These are phyloP conservation scores for Cucurbita maxima DNA, from an alignment of 306 rosid species.

Conservation along the genomic window DNA sequence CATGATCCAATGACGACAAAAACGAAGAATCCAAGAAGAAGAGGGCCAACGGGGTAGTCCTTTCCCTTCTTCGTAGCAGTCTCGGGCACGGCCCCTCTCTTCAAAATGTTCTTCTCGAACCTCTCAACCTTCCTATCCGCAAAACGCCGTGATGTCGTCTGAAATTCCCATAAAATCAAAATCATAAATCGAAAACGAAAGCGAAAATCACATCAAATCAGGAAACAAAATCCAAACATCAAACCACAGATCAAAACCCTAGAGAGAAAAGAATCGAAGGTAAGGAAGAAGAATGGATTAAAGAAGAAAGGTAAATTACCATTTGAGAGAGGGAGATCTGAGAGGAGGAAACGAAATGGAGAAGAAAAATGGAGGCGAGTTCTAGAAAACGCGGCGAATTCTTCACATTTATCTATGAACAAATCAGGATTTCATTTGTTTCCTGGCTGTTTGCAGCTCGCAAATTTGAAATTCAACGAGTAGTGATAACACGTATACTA, in stretches of 20 bases:
- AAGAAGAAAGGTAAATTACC: not conserved
- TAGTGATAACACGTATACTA: not conserved
- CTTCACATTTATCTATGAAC: not conserved
- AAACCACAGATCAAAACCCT: not conserved
- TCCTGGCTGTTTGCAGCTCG: not conserved
- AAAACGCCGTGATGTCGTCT: conserved; percentile 94
- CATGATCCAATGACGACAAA: conserved; percentile 98
- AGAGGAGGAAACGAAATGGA: not conserved
- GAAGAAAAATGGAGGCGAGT: not conserved
- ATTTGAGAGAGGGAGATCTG: not conserved
- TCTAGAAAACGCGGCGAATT: not conserved
- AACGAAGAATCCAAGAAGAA: conserved; percentile 83
- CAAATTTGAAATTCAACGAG: not conserved
- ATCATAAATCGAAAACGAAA: not conserved
- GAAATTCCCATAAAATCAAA: not conserved
- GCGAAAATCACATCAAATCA: not conserved
- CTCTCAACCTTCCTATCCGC: conserved; percentile 84
- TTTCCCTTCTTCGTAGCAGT: conserved; percentile 69
- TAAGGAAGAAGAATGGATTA: not conserved
- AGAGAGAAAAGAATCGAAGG: not conserved
- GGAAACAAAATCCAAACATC: not conserved
- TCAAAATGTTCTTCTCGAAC: conserved; percentile 84
- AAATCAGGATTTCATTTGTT: not conserved
- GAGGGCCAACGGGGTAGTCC: conserved; percentile 88
- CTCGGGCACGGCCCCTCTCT: conserved; percentile 91